A percentile compares a stretch with the other conserved stretches of the same genome.
Evolutionary conservation across 345 rosid genomes (phyloP).

Genomic region (Murraya koenigii): DNA sequence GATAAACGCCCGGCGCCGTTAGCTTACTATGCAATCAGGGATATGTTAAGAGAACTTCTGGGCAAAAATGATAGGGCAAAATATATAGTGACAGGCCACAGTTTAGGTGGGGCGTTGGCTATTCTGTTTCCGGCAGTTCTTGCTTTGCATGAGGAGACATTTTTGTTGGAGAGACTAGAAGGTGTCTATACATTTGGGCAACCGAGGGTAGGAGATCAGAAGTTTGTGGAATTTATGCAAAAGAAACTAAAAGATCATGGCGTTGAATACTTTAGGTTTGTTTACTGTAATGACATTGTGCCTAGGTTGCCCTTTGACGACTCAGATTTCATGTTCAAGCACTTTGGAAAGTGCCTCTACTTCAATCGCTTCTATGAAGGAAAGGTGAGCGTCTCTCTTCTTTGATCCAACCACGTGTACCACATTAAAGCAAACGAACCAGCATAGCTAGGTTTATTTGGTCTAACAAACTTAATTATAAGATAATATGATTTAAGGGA

Average conservation of each 20-base stretch:
- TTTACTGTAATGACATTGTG: conserved; percentile 65
- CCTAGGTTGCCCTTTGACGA: conserved; percentile 74
- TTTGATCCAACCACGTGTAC: not conserved
- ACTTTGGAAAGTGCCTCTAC: conserved; percentile 65
- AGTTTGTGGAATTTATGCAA: conserved; percentile 57
- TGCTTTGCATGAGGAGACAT: conserved; percentile 45
- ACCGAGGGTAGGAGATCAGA: conserved; percentile 72
- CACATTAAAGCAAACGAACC: not conserved
- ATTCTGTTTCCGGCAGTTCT: conserved; percentile 57
- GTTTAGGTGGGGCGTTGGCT: conserved; percentile 79
- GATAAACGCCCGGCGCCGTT: conserved; percentile 24
- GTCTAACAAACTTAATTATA: no score
- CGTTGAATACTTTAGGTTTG: conserved; percentile 51
- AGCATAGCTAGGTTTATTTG: no score
- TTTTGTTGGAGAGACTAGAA: conserved; percentile 49
- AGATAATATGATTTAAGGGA: no score
- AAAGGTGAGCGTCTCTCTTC: conserved; percentile 28
- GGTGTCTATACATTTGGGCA: conserved; percentile 76
- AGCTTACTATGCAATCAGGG: conserved; percentile 63
- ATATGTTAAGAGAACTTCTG: conserved; percentile 34
- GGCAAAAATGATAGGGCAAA: conserved; percentile 32
- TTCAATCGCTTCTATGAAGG: conserved; percentile 42
- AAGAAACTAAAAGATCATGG: conserved; percentile 32
- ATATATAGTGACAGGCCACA: conserved; percentile 62
- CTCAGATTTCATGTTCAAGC: conserved; percentile 64